phyloP scores from a whole-genome alignment of 371 early-diverging fungal species.

The Choanephora cucurbitarum region DNA sequence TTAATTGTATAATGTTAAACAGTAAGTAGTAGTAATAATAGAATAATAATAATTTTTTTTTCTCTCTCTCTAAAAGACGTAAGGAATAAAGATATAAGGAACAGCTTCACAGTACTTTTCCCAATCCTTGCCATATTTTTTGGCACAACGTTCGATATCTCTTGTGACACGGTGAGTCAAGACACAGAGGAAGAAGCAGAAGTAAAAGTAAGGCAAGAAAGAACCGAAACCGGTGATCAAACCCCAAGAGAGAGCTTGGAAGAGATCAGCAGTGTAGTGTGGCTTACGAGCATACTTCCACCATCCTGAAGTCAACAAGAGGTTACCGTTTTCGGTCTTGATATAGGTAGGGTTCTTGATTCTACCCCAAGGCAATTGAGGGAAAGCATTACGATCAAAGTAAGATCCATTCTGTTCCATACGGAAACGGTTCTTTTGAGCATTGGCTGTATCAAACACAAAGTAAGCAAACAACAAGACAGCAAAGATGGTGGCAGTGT shows the following conservation, averaged over 20 bases:
- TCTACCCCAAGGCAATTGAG: constrained; percentile 66
- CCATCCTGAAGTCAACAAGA: constrained; percentile 82
- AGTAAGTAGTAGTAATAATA: too few species aligned
- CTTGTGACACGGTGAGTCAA: constrained; percentile 81
- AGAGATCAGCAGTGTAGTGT: constrained; percentile 85
- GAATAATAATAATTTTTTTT: too few species aligned
- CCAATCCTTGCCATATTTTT: constrained; percentile 90
- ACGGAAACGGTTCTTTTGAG: constrained; percentile 89
- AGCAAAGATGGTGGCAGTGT: constrained; percentile 42
- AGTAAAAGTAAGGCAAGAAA: constrained; percentile 88
- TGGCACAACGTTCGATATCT: constrained; percentile 81
- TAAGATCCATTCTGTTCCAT: constrained; percentile 69
- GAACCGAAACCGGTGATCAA: constrained; percentile 76
- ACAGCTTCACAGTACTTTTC: constrained; percentile 77
- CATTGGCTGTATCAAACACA: constrained; percentile 72
- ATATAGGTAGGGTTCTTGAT: constrained; percentile 77
- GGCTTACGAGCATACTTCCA: constrained; percentile 86
- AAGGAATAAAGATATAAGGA: constrained; percentile 80
- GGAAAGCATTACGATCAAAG: constrained; percentile 60
- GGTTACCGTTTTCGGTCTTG: constrained; percentile 74
- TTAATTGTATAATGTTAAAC: too few species aligned
- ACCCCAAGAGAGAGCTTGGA: constrained; percentile 84
- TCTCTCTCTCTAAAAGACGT: constrained; percentile 59
- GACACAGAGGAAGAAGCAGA: constrained; percentile 77
- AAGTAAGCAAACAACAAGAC: constrained; percentile 50